These are phyloP conservation scores for Nicotiana otophora DNA, from an alignment of 257 asterid genomes.

Conservation along the genomic window DNA sequence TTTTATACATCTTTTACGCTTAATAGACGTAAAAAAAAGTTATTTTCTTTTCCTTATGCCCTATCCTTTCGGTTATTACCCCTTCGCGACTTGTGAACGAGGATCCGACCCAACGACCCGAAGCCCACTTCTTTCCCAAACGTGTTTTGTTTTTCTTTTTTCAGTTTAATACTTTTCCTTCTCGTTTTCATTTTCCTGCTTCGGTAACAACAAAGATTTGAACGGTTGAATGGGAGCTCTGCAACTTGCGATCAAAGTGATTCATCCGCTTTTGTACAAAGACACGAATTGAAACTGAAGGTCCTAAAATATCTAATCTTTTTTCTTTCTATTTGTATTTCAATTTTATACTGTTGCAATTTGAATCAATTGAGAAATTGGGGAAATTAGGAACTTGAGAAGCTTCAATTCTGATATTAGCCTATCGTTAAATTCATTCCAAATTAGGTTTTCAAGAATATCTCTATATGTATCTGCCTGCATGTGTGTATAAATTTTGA, in stretches of 20 bases:
- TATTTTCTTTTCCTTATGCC: too few species aligned
- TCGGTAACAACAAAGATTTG: not conserved
- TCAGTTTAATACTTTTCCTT: too few species aligned
- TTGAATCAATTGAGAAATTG: not conserved
- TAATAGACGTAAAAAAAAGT: too few species aligned
- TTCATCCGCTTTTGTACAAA: not conserved
- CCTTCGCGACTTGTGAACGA: not conserved
- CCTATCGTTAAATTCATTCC: not conserved
- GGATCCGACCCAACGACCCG: not conserved
- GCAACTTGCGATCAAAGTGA: not conserved
- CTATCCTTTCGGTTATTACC: not conserved
- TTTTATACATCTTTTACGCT: too few species aligned
- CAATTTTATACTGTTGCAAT: not conserved
- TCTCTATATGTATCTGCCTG: not conserved
- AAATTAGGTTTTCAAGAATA: not conserved
- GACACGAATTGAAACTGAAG: not conserved
- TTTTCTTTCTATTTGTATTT: not conserved
- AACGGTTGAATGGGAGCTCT: not conserved
- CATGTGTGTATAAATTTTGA: not conserved
- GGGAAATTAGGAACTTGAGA: not conserved
- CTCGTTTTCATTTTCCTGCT: not conserved
- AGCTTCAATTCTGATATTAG: not conserved
- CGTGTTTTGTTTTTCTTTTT: not conserved
- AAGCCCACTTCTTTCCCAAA: not conserved
- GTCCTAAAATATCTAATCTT: not conserved